phyloP scores from a whole-genome alignment of 2,329 filamentous ascomycete genomes.

The Arthrobotrys iridis region DNA sequence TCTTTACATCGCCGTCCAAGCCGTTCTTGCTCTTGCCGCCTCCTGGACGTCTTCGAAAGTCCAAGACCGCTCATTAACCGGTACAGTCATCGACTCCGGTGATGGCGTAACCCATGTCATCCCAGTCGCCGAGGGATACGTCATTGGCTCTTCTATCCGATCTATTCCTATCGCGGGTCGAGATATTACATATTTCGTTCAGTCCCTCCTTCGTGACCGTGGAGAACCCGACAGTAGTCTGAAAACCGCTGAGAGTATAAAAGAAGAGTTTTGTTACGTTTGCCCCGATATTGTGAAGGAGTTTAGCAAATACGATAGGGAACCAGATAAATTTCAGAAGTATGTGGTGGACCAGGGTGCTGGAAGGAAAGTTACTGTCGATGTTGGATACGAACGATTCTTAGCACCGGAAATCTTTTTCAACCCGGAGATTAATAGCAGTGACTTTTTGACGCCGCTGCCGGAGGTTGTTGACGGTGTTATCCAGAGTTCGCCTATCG shows the following conservation, averaged over 20 bases:
- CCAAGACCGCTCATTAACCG: conserved; percentile 91
- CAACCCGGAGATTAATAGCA: conserved; percentile 99
- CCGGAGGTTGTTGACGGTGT: conserved; percentile 94
- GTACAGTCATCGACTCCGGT: conserved; percentile 97
- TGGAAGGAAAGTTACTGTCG: conserved; percentile 83
- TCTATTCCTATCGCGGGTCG: conserved; percentile 97
- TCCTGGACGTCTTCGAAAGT: conserved; percentile 99
- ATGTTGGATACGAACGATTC: conserved; percentile 98
- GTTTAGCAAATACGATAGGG: conserved; percentile 91
- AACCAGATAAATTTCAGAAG: conserved; percentile 88
- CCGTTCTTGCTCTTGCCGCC: conserved; percentile 92
- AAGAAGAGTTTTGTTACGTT: conserved; percentile 98
- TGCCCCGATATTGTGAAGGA: conserved; percentile 99
- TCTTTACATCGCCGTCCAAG: conserved; percentile 98
- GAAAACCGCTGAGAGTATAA: conserved; percentile 97
- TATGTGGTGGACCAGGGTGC: conserved; percentile 87
- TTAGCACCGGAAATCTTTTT: conserved; percentile 99
- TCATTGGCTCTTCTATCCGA: conserved; percentile 99
- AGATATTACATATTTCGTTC: conserved; percentile 98
- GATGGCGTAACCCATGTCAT: conserved; percentile 99
- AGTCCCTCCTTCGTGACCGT: conserved; percentile 92
- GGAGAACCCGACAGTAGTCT: conserved; percentile 96
- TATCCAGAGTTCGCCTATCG: conserved; percentile 96
- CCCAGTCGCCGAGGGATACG: conserved; percentile 96
- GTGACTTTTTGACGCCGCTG: conserved; percentile 94